A percentile compares a stretch with the other conserved stretches of the same genome.
These are phyloP conservation scores for Scenedesmus sp. DNA, from an alignment of 163 green algal genomes.

Conservation along the genomic window DNA sequence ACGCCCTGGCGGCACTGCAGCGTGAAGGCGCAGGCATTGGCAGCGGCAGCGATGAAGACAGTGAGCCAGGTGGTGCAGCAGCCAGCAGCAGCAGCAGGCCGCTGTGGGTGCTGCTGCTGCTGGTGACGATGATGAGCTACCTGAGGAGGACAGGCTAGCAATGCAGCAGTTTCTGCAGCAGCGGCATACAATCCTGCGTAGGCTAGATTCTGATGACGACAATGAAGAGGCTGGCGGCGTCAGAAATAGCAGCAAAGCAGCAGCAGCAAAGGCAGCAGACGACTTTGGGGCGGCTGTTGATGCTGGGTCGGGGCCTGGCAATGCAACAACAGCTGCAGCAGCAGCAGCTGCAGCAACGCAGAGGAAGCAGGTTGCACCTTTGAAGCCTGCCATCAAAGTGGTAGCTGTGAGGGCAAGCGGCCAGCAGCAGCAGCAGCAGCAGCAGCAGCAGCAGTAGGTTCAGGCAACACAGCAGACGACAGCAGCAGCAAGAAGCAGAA, in stretches of 20 bases:
- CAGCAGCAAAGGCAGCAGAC: neutral
- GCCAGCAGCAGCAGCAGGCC: constrained; percentile 20
- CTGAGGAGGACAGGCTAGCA: constrained; percentile 69
- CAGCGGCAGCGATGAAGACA: neutral
- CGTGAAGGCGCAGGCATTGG: constrained; percentile 45
- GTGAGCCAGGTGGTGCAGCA: neutral
- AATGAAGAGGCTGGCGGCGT: neutral
- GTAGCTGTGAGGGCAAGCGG: constrained; percentile 30
- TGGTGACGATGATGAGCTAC: constrained; percentile 48
- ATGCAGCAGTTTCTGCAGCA: constrained; percentile 60
- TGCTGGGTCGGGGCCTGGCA: neutral
- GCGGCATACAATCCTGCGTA: constrained; percentile 31
- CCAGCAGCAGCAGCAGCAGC: constrained; percentile 19
- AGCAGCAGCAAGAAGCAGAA: neutral
- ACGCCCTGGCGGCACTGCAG: constrained; percentile 82
- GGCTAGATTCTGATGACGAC: constrained; percentile 51
- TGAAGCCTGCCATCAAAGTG: constrained; percentile 23
- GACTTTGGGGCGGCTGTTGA: neutral
- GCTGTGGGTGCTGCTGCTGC: neutral
- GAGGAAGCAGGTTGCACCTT: neutral
- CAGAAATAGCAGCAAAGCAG: neutral
- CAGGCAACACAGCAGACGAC: neutral
- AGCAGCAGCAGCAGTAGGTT: neutral
- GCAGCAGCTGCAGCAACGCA: constrained; percentile 14
- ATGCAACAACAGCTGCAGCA: neutral